These are phyloP conservation scores for Pythium monospermum DNA, from an alignment of 352 stramenopile genomes.

Conservation along the genomic window DNA sequence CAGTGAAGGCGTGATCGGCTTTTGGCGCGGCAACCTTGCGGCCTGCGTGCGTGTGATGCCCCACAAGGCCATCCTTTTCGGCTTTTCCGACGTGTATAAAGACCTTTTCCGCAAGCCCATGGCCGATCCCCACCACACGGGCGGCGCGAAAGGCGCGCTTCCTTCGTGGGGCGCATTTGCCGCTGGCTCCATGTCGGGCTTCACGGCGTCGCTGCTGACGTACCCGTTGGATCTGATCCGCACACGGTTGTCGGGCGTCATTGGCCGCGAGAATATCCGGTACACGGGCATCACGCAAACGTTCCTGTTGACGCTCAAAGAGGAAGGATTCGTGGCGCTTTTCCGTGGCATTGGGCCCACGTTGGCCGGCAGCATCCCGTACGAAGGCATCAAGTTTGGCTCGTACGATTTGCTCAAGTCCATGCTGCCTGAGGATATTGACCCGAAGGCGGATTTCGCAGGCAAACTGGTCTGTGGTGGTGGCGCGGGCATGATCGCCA, in stretches of 20 bases:
- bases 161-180: conserved; percentile 58
- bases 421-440: conserved; percentile 48
- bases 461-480: conserved; percentile 76
- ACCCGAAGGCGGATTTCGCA: conserved; percentile 49
- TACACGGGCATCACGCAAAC: conserved; percentile 75
- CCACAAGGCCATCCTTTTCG: conserved; percentile 79
- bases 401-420: conserved; percentile 66
- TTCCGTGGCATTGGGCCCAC: conserved; percentile 73
- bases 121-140: no score
- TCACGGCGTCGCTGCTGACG: conserved; percentile 81
- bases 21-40: conserved; percentile 72
- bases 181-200: conserved; percentile 67
- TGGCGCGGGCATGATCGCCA: conserved; percentile 75
- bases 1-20: conserved; percentile 55
- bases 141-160: conserved; percentile 21
- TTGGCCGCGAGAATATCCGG: conserved; percentile 50
- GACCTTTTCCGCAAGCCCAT: conserved; percentile 43
- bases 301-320: conserved; percentile 55
- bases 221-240: conserved; percentile 85
- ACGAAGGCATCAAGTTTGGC: conserved; percentile 82
- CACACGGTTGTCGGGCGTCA: conserved; percentile 72
- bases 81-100: conserved; percentile 86
- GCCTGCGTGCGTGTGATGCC: conserved; percentile 76
- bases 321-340: conserved; percentile 58
- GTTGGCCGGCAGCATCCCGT: conserved; percentile 62